Evolutionary conservation across 2,329 filamentous ascomycete genomes (phyloP).

Genomic region (Penicillium sp.): DNA sequence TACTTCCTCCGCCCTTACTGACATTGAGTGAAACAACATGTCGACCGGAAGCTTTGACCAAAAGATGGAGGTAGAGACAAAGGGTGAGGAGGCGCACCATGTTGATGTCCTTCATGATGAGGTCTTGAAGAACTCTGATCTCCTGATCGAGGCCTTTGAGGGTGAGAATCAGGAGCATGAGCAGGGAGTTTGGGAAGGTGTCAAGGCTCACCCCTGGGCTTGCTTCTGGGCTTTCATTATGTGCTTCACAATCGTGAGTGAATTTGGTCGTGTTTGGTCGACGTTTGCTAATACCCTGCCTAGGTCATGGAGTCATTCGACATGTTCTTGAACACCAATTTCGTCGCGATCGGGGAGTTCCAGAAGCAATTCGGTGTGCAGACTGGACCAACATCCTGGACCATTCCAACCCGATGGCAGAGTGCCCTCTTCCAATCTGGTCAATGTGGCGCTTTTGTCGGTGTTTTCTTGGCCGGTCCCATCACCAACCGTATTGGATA

Average conservation of each 20-base stretch:
- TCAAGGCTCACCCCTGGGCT: conserved; percentile 46
- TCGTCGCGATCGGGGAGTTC: conserved; percentile 46
- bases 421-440: conserved; percentile 58
- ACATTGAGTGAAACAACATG: not conserved
- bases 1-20: not conserved
- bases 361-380: conserved; percentile 36
- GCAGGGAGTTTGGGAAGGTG: conserved; percentile 41
- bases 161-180: conserved; percentile 48
- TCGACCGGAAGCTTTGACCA: not conserved
- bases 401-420: conserved; percentile 51
- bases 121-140: conserved; percentile 35
- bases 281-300: not conserved
- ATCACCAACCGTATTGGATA: conserved; percentile 61
- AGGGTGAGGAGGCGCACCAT: not conserved
- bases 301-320: conserved; percentile 56
- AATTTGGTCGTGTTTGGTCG: not conserved
- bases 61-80: not conserved
- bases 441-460: conserved; percentile 60
- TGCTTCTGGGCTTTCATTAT: conserved; percentile 51
- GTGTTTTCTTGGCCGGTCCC: conserved; percentile 61
- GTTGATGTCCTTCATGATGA: conserved; percentile 35
- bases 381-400: conserved; percentile 6
- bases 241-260: conserved; percentile 52
- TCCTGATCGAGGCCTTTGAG: conserved; percentile 44
- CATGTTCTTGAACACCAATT: conserved; percentile 51